Evolutionary conservation across 2,329 filamentous ascomycete genomes (phyloP).

Genomic region (Cladorrhinum sp.): DNA sequence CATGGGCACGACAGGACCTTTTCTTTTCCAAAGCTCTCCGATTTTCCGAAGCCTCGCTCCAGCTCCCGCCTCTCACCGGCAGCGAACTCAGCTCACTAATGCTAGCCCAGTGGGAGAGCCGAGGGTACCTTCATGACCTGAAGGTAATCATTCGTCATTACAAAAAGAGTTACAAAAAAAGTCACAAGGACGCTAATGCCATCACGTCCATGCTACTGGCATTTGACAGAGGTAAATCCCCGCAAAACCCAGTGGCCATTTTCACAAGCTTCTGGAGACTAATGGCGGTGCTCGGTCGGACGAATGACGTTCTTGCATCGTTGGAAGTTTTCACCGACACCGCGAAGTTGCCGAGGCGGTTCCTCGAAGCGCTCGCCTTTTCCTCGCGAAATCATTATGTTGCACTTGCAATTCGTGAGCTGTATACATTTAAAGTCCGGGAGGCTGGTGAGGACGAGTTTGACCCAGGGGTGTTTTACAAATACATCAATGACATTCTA

Average conservation of each 20-base stretch:
- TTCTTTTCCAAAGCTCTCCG: slow-evolving; percentile 16
- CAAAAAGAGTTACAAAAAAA: slow-evolving; percentile 7
- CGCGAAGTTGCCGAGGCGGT: slow-evolving; percentile 6
- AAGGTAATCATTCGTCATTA: slow-evolving; percentile 10
- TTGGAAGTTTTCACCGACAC: slow-evolving; percentile 17
- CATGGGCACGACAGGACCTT: slow-evolving; percentile 17
- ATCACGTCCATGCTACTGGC: slow-evolving; percentile 30
- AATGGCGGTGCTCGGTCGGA: slow-evolving; percentile 18
- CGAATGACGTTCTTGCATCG: slow-evolving; percentile 21
- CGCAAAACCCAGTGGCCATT: slow-evolving; percentile 1
- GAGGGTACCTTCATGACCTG: slow-evolving; percentile 24
- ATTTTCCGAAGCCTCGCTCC: slow-evolving; percentile 18
- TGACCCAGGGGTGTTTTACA: slow-evolving; percentile 19
- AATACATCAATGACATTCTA: slow-evolving; percentile 21
- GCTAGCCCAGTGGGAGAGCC: slow-evolving; percentile 33
- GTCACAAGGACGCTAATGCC: slow-evolving; percentile 18
- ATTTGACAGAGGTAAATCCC: background rate
- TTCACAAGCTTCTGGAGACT: slow-evolving; percentile 25
- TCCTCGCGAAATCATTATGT: slow-evolving; percentile 16
- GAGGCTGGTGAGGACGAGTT: slow-evolving; percentile 8
- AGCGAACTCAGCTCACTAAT: slow-evolving; percentile 30
- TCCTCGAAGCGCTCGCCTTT: slow-evolving; percentile 20
- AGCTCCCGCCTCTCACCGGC: slow-evolving; percentile 16
- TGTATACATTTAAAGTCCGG: slow-evolving; percentile 18
- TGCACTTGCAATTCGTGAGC: slow-evolving; percentile 18